Evolutionary conservation across 2,329 filamentous ascomycete species (phyloP).

Genomic region (Diaporthe aspalathi): DNA sequence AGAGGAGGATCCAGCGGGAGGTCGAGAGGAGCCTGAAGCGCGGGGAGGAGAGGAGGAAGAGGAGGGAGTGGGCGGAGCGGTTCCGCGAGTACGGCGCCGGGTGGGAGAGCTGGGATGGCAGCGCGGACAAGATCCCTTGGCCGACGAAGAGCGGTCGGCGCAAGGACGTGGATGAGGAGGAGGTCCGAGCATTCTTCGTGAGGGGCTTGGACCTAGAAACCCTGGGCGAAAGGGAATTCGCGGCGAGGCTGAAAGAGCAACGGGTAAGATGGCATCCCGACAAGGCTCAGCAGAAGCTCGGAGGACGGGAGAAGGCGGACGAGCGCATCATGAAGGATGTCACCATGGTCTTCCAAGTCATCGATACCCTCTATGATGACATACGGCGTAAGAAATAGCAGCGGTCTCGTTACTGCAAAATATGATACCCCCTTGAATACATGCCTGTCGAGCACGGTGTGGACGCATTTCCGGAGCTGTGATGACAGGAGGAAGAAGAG

Average conservation of each 20-base stretch:
- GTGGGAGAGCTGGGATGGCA: conserved; percentile 70
- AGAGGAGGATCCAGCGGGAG: conserved; percentile 64
- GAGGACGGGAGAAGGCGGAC: conserved; percentile 77
- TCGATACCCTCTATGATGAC: conserved; percentile 84
- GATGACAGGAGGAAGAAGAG: too few species aligned
- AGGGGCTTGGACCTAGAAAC: conserved; percentile 57
- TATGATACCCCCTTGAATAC: background rate
- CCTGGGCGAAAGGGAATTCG: conserved; percentile 58
- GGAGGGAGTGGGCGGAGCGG: conserved; percentile 64
- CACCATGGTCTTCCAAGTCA: conserved; percentile 90
- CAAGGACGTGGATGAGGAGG: conserved; percentile 65
- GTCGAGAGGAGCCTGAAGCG: conserved; percentile 77
- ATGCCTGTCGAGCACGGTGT: background rate
- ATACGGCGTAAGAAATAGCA: conserved; percentile 52
- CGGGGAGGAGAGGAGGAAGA: conserved; percentile 71
- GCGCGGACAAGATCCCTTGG: conserved; percentile 69
- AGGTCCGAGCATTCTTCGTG: conserved; percentile 77
- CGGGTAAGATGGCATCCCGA: conserved; percentile 97
- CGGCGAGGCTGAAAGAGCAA: conserved; percentile 78
- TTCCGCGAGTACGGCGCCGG: conserved; percentile 74
- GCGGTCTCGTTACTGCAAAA: conserved; percentile 27
- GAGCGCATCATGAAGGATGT: conserved; percentile 79
- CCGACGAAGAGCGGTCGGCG: conserved; percentile 73
- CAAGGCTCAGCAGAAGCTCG: conserved; percentile 92
- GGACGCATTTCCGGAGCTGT: background rate